Conservation (phyloP, 305 asterid genomes). For the Fraxinus velutina region DNA sequence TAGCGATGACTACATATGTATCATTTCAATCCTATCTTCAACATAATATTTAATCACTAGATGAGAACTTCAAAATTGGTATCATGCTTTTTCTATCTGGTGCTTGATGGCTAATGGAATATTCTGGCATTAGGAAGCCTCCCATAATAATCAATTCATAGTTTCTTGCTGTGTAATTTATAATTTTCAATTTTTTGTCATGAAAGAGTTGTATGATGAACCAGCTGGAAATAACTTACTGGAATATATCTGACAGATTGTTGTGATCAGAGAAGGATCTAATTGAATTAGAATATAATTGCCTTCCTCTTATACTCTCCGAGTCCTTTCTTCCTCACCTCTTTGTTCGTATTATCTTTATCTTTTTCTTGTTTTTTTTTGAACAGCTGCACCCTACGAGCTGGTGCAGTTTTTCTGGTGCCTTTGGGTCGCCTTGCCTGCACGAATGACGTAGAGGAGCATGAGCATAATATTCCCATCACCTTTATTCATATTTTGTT, state of each 20-base stretch:
- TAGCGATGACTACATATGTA: not conserved
- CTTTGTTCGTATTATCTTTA: not conserved
- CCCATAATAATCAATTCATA: not conserved
- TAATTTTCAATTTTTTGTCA: not conserved
- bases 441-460: slow-evolving; percentile 18
- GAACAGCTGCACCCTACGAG: not conserved
- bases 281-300: not conserved
- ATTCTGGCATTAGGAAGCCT: not conserved
- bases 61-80: not conserved
- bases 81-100: not conserved
- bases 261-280: no score
- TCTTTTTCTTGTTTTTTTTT: not conserved
- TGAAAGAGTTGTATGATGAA: not conserved
- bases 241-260: not conserved
- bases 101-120: not conserved
- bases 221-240: not conserved
- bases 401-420: slow-evolving; percentile 46
- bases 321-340: not conserved
- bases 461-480: not conserved
- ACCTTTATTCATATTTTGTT: not conserved
- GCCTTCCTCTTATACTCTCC: not conserved
- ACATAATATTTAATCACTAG: not conserved
- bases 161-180: not conserved
- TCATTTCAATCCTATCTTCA: not conserved
- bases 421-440: slow-evolving; percentile 56